These are phyloP conservation scores for Thelephora aurantiotincta DNA, from an alignment of 768 basidiomycete genomes.

Conservation along the genomic window DNA sequence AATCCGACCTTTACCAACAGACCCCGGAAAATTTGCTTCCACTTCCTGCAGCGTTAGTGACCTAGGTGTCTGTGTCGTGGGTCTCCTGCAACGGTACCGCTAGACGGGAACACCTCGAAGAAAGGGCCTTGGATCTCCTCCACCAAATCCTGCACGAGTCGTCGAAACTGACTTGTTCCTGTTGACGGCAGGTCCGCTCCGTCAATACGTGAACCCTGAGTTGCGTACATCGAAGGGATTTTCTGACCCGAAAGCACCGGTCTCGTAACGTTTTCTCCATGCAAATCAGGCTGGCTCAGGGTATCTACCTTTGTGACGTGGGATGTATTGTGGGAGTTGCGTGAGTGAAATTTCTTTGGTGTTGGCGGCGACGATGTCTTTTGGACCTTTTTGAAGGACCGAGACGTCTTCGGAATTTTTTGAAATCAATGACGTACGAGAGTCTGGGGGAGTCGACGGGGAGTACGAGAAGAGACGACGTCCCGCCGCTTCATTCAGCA, in stretches of 20 bases:
- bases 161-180: too few relatives aligned
- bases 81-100: too few relatives aligned
- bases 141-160: too few relatives aligned
- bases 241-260: conserved; percentile 67
- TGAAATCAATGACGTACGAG: conserved; percentile 62
- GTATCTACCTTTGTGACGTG: conserved; percentile 37
- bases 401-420: conserved; percentile 73
- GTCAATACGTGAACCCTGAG: too few relatives aligned
- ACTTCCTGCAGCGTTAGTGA: too few relatives aligned
- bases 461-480: conserved; percentile 10
- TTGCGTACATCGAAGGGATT: too few relatives aligned
- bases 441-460: conserved; percentile 30
- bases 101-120: too few relatives aligned
- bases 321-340: conserved; percentile 23
- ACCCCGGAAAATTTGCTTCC: too few relatives aligned
- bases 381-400: conserved; percentile 75
- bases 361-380: conserved; percentile 73
- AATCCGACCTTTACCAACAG: too few relatives aligned
- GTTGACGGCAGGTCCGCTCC: too few relatives aligned
- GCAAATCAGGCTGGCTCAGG: conserved; percentile 79
- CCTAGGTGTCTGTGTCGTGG: too few relatives aligned
- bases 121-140: too few relatives aligned
- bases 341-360: conserved; percentile 36
- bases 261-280: conserved; percentile 91
- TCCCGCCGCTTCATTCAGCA: conserved; percentile 63